Conservation (phyloP, 2,329 filamentous ascomycete genomes). For the Diaporthe velutina region DNA sequence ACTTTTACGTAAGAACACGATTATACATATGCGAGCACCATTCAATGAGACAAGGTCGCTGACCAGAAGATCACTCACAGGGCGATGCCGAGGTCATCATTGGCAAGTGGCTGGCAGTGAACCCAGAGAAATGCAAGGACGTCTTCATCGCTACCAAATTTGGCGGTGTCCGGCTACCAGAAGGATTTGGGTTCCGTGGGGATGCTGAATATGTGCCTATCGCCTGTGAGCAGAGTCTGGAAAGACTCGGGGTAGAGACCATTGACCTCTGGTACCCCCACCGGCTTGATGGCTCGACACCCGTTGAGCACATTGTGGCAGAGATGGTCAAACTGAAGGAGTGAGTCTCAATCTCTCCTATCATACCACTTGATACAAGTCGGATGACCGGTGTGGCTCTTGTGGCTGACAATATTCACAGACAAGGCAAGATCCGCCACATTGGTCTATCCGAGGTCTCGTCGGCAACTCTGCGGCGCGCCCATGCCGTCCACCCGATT, state of each 20-base stretch:
- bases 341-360: slow-evolving; percentile 39
- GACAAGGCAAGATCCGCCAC: slow-evolving; percentile 65
- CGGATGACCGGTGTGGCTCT: background rate
- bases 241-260: slow-evolving; percentile 60
- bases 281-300: slow-evolving; percentile 58
- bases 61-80: background rate
- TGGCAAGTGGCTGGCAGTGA: slow-evolving; percentile 60
- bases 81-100: slow-evolving; percentile 59
- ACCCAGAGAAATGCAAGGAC: slow-evolving; percentile 56
- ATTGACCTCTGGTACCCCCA: slow-evolving; percentile 68
- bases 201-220: slow-evolving; percentile 46
- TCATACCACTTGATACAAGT: accelerated
- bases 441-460: slow-evolving; percentile 63
- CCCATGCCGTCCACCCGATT: slow-evolving; percentile 60
- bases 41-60: accelerated
- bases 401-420: slow-evolving; percentile 22
- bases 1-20: slow-evolving; percentile 28
- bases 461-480: slow-evolving; percentile 60
- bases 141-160: slow-evolving; percentile 61
- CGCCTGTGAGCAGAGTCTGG: slow-evolving; percentile 52
- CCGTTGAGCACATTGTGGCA: slow-evolving; percentile 63
- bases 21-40: accelerated
- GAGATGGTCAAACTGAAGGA: slow-evolving; percentile 61
- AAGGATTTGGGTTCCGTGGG: slow-evolving; percentile 41
- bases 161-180: slow-evolving; percentile 40